phyloP scores from a whole-genome alignment of 2,329 filamentous ascomycete species.

The Aspergillus sclerotialis region DNA sequence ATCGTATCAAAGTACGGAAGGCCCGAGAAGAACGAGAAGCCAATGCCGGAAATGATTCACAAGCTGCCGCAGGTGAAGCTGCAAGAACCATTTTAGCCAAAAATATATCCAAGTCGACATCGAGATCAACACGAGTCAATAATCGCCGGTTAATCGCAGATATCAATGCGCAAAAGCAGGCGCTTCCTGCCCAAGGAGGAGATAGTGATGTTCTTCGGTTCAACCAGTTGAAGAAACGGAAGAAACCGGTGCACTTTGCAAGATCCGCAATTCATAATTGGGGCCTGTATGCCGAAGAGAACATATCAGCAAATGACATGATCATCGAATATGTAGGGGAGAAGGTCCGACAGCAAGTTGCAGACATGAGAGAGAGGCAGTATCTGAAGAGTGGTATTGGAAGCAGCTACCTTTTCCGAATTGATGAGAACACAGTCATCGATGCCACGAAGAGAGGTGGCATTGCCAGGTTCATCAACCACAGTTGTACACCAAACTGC shows the following conservation, averaged over 20 bases:
- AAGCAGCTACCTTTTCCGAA: conserved; percentile 94
- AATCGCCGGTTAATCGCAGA: conserved; percentile 92
- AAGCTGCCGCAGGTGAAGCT: conserved; percentile 60
- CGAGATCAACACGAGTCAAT: conserved; percentile 87
- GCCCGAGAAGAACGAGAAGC: conserved; percentile 83
- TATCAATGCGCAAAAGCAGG: conserved; percentile 88
- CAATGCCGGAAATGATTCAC: conserved; percentile 58
- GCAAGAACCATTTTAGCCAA: conserved; percentile 72
- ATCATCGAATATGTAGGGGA: conserved; percentile 99
- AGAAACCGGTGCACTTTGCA: conserved; percentile 98
- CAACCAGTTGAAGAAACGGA: conserved; percentile 98
- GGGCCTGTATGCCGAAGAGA: conserved; percentile 96
- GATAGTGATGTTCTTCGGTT: conserved; percentile 92
- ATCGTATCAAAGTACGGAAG: conserved; percentile 93
- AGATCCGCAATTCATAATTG: conserved; percentile 98
- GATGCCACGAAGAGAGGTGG: conserved; percentile 98
- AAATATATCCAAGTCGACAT: conserved; percentile 77
- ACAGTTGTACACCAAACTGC: conserved; percentile 96
- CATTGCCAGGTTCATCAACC: conserved; percentile 96
- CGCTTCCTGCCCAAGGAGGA: conserved; percentile 57
- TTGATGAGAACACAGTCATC: conserved; percentile 94
- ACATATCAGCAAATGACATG: conserved; percentile 96
- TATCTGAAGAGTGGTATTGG: conserved; percentile 97
- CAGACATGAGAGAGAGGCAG: conserved; percentile 85
- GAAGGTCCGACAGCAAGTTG: conserved; percentile 92